A percentile compares a stretch with the other conserved stretches of the same genome.
Evolutionary conservation across 2,329 filamentous ascomycete genomes (phyloP).

Genomic region (Ascosphaera apis): DNA sequence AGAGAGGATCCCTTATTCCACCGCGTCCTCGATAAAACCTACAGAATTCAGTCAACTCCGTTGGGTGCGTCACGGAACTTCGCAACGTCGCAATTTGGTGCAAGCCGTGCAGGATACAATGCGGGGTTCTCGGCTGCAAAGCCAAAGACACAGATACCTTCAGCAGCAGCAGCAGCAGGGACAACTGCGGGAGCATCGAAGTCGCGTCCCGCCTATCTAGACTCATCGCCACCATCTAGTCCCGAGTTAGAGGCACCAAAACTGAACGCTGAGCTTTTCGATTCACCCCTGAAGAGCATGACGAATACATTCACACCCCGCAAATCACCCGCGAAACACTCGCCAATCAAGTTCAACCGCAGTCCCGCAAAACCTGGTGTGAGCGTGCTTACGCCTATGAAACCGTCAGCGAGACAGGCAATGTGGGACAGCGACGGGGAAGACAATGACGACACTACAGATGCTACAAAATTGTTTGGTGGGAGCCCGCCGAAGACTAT

Average conservation of each 20-base stretch:
- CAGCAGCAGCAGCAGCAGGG: slow-evolving; percentile 4
- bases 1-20: slow-evolving; percentile 57
- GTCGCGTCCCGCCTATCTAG: slow-evolving; percentile 9
- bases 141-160: slow-evolving; percentile 15
- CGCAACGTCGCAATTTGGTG: slow-evolving; percentile 14
- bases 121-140: slow-evolving; percentile 8
- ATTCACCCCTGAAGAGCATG: slow-evolving; percentile 35
- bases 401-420: slow-evolving; percentile 16
- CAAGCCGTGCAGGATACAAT: slow-evolving; percentile 4
- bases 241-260: slow-evolving; percentile 63
- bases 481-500: slow-evolving; percentile 70
- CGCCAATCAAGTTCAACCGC: slow-evolving; percentile 18
- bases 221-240: slow-evolving; percentile 42
- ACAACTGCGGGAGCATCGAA: slow-evolving; percentile 2
- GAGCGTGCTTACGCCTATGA: slow-evolving; percentile 57
- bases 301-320: slow-evolving; percentile 16
- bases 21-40: slow-evolving; percentile 84
- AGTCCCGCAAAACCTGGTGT: slow-evolving; percentile 52
- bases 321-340: slow-evolving; percentile 19
- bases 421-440: slow-evolving; percentile 47
- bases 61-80: slow-evolving; percentile 27
- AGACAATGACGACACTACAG: slow-evolving; percentile 34
- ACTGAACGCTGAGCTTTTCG: slow-evolving; percentile 65
- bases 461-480: slow-evolving; percentile 35
- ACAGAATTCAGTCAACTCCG: slow-evolving; percentile 79